These are phyloP conservation scores for Corymbia maculata DNA, from an alignment of 345 rosid genomes.

Conservation along the genomic window DNA sequence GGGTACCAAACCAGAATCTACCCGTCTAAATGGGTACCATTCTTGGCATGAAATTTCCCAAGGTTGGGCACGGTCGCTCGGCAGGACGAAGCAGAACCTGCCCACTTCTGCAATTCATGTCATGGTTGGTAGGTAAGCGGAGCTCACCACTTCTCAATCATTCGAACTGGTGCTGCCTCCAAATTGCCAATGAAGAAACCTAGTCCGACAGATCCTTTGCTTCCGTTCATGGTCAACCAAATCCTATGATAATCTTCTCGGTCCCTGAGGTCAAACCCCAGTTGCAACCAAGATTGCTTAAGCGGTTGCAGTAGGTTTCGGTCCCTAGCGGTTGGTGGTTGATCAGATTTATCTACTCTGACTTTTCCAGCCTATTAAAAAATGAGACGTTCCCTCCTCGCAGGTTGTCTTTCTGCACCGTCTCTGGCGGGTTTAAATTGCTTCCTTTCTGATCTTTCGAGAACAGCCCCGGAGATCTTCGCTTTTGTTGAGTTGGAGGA, in stretches of 20 bases:
- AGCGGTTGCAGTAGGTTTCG: slow-evolving; percentile 11
- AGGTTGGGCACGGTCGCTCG: not conserved
- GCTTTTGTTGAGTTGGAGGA: not conserved
- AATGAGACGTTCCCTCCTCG: not conserved
- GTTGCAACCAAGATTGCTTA: not conserved
- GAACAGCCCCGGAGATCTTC: not conserved
- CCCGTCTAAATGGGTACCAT: not conserved
- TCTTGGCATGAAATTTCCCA: not conserved
- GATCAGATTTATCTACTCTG: slow-evolving; percentile 1
- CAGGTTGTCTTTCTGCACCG: not conserved
- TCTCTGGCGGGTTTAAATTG: not conserved
- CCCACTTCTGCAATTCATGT: not conserved
- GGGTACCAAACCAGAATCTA: not conserved
- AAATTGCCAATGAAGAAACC: not conserved
- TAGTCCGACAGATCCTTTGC: not conserved
- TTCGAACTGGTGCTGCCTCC: not conserved
- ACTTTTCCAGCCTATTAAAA: not conserved
- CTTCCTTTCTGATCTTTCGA: not conserved
- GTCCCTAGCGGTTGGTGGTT: slow-evolving; percentile 6
- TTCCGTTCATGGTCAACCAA: not conserved
- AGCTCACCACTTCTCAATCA: not conserved
- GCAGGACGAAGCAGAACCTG: not conserved
- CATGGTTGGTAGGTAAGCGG: not conserved
- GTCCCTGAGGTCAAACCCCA: not conserved
- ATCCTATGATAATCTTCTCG: not conserved